Evolutionary conservation across 148 eudicot genomes (phyloP), one percentile per base, ranked within the genome.

Genomic region (Chenopodium berlandieri): DNA sequence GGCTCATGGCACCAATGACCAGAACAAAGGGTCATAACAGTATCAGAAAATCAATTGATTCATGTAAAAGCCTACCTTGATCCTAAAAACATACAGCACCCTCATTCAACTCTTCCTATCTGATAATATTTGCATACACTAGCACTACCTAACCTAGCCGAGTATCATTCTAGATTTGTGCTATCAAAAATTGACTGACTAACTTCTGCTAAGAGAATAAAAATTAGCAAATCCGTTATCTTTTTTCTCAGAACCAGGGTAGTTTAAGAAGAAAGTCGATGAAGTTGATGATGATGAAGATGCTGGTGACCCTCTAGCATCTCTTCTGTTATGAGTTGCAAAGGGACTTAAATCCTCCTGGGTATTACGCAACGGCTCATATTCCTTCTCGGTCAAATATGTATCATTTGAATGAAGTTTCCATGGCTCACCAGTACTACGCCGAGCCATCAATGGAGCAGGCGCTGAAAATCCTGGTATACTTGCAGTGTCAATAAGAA

Each of bases 161-260:
- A 75, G 44, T 9, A 73, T 48, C 56, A 69, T 70, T 31, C 56
- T 3, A 70, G 52, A 80, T 14, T 25, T 50, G 32, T 40, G 11
- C 48, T 25, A 71, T 13, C 69, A 76, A 82, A 69, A 71, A 8
- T 65, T 67, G 30, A 22, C 64, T 66, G 68, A 9, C 48, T 76
- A 90, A 78, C 86, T 89, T 88, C 87, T 87, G 44, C 89, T 89
- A 52, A 90, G 67, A 25, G 91, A 86, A 77, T 88, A 92, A 75
- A 87, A 81, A 69, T 89, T 90, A 31, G 89, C 94, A 78, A 89
- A 92, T 75, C 97, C 93, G 78, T 88, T 90, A 58, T 85, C 85
- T 27, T 77, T 82, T 86, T 88, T 89, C 50, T 84, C 82, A 75
- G 88, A 76, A 73, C 81, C 80, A 20, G 77, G 82, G 72, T 78